Percentiles rank a stretch among this genome's conserved stretches.
These are phyloP conservation scores for Xeromyces bisporus DNA, from an alignment of 495 filamentous ascomycete genomes.

Conservation along the genomic window DNA sequence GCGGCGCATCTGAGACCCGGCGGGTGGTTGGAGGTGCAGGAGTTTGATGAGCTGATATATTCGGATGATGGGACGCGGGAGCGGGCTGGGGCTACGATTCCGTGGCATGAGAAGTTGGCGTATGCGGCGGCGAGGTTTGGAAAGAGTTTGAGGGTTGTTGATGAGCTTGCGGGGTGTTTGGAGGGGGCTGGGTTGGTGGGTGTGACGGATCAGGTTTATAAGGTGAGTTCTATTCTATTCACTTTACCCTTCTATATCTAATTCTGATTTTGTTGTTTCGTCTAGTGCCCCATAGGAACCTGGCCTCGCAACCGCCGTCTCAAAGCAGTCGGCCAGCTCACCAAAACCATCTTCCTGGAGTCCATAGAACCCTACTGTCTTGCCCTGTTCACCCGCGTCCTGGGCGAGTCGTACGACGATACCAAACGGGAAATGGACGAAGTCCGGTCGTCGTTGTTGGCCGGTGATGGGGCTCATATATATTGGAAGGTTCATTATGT, in stretches of 20 bases:
- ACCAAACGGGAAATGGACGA: slow-evolving; percentile 18
- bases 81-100: slow-evolving; percentile 8
- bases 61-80: slow-evolving; percentile 25
- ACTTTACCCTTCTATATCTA: neutral
- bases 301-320: slow-evolving; percentile 34
- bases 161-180: slow-evolving; percentile 12
- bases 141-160: slow-evolving; percentile 21
- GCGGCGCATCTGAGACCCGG: slow-evolving; percentile 31
- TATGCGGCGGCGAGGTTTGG: slow-evolving; percentile 21
- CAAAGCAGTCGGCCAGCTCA: slow-evolving; percentile 32
- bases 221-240: too few species aligned
- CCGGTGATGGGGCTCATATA: slow-evolving; percentile 12
- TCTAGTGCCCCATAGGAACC: slow-evolving; percentile 25
- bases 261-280: neutral
- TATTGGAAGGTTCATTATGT: slow-evolving; percentile 23
- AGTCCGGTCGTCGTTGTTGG: slow-evolving; percentile 19
- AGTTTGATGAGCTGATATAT: slow-evolving; percentile 22
- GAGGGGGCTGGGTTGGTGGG: slow-evolving; percentile 17
- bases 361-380: slow-evolving; percentile 36
- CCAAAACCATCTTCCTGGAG: slow-evolving; percentile 18
- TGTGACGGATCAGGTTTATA: slow-evolving; percentile 22
- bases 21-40: slow-evolving; percentile 39
- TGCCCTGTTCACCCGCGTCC: slow-evolving; percentile 36
- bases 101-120: slow-evolving; percentile 14
- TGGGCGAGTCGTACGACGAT: slow-evolving; percentile 27